phyloP scores from a whole-genome alignment of 139 green algal genomes.

The Edaphochlamys debaryana region DNA sequence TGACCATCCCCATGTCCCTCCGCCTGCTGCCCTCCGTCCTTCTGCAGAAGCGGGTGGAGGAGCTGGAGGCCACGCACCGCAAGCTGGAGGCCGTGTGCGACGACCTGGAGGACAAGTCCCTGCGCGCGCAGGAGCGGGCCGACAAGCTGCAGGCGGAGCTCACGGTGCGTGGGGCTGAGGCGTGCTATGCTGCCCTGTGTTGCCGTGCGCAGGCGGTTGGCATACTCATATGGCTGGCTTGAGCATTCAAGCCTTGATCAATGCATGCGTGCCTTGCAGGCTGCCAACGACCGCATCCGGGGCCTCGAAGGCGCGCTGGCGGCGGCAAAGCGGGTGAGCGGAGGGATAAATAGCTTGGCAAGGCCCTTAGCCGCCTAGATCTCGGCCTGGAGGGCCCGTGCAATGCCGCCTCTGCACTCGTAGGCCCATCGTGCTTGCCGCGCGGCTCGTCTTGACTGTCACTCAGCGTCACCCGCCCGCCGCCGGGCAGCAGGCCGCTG shows the following conservation, averaged over 20 bases:
- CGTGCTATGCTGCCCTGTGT: too few species aligned
- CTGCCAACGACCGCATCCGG: background rate
- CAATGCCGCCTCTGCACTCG: background rate
- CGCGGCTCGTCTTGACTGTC: too few species aligned
- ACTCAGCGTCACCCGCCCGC: too few species aligned
- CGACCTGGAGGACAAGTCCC: slow-evolving; percentile 42
- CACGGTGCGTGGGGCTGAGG: background rate
- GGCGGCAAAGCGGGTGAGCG: slow-evolving; percentile 13
- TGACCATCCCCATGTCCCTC: too few species aligned
- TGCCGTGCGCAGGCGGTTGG: background rate
- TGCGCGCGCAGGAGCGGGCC: slow-evolving; percentile 1
- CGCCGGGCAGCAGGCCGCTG: too few species aligned
- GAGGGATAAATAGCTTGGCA: too few species aligned
- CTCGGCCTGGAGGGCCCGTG: slow-evolving; percentile 6
- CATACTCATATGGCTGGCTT: too few species aligned
- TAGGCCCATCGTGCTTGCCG: background rate
- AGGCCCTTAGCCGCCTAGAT: too few species aligned
- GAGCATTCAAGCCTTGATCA: background rate
- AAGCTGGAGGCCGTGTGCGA: slow-evolving; percentile 46
- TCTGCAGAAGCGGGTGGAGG: background rate
- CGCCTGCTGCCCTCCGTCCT: too few species aligned
- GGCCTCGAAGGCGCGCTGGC: background rate
- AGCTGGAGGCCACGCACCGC: slow-evolving; percentile 46
- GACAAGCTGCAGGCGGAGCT: slow-evolving; percentile 32
- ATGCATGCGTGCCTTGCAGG: too few species aligned